Evolutionary conservation across 1,284 basidiomycete genomes (phyloP).

Genomic region (Rhodotorula sp.): DNA sequence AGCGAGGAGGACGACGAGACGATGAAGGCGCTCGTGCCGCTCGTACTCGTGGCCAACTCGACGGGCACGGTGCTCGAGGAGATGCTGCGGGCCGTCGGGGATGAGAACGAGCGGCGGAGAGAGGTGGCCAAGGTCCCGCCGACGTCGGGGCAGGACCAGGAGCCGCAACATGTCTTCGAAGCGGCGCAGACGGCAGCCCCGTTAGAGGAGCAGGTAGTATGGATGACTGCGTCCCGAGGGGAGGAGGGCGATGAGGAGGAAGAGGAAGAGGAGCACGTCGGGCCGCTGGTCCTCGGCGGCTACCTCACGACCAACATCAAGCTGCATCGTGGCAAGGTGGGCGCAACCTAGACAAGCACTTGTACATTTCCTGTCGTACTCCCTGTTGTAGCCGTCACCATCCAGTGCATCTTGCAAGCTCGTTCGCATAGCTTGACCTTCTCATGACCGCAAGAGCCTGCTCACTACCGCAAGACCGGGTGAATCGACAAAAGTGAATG

Average conservation of each 20-base stretch:
- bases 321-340: slow-evolving; percentile 2
- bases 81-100: slow-evolving; percentile 3
- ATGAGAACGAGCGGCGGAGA: no score
- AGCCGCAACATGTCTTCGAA: background rate
- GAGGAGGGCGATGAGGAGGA: slow-evolving; percentile 43
- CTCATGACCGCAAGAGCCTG: background rate
- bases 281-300: slow-evolving; percentile 27
- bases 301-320: slow-evolving; percentile 31
- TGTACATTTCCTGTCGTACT: no score
- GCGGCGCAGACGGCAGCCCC: background rate
- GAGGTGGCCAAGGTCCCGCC: background rate
- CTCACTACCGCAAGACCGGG: no score
- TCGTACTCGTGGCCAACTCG: slow-evolving; percentile 30
- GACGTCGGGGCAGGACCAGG: background rate
- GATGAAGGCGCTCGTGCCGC: slow-evolving; percentile 33
- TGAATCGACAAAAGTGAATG: no score
- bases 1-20: slow-evolving; percentile 21
- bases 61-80: slow-evolving; percentile 29
- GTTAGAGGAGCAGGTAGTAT: slow-evolving; percentile 46
- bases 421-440: background rate
- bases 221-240: slow-evolving; percentile 40
- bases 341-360: background rate
- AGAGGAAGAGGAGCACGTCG: slow-evolving; percentile 16
- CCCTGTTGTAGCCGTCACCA: background rate
- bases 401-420: background rate